These are phyloP conservation scores for Coemansia javaensis DNA, from an alignment of 192 early-diverging fungal genomes.

Conservation along the genomic window DNA sequence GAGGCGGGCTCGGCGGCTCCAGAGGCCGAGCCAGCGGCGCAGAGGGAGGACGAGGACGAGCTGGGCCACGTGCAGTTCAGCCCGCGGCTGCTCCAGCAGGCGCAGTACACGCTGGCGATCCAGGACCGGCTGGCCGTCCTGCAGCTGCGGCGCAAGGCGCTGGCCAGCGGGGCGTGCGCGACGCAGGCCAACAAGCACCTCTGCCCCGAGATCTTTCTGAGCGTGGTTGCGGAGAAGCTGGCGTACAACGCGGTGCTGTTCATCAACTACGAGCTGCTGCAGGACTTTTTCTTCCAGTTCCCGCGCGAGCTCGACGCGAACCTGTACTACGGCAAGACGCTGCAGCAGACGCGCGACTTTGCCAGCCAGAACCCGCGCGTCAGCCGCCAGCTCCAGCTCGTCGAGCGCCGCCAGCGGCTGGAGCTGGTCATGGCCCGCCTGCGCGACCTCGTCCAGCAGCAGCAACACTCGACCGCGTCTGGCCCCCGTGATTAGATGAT, in stretches of 20 bases:
- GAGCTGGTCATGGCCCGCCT: constrained; percentile 66
- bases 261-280: constrained; percentile 93
- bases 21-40: neutral
- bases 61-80: constrained; percentile 62
- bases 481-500: neutral
- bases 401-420: constrained; percentile 78
- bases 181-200: constrained; percentile 78
- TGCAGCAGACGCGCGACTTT: constrained; percentile 79
- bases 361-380: constrained; percentile 85
- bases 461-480: neutral
- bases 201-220: constrained; percentile 92
- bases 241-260: constrained; percentile 96
- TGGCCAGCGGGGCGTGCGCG: constrained; percentile 77
- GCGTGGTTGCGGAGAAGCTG: constrained; percentile 89
- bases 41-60: constrained; percentile 44
- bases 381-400: constrained; percentile 75
- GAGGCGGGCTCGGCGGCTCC: constrained; percentile 1
- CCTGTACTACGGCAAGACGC: constrained; percentile 80
- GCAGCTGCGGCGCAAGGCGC: constrained; percentile 72
- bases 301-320: constrained; percentile 91
- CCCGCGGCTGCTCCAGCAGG: constrained; percentile 70
- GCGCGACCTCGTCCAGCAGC: constrained; percentile 41
- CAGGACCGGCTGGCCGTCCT: constrained; percentile 73
- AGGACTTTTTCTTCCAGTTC: constrained; percentile 98
- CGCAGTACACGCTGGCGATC: constrained; percentile 72